These are phyloP conservation scores for Colletotrichum filicis DNA, from an alignment of 2,329 filamentous ascomycete species.

Conservation along the genomic window DNA sequence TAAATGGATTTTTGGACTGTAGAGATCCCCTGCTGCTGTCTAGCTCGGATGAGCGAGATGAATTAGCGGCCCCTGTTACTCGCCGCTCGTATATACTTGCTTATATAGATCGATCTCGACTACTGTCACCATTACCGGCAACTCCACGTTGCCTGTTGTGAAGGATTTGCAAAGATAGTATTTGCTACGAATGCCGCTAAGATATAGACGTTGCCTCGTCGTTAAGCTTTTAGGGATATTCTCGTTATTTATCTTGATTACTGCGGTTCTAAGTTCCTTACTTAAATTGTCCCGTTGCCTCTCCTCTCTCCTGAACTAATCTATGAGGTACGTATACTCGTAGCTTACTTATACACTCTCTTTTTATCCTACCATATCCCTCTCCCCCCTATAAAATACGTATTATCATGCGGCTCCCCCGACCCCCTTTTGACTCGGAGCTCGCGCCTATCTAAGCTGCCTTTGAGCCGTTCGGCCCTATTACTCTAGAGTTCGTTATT, in stretches of 20 bases:
- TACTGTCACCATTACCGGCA: neutral
- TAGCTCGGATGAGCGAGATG: neutral
- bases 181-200: neutral
- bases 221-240: neutral
- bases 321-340: neutral
- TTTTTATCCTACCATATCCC: neutral
- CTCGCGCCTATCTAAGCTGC: slow-evolving; percentile 35
- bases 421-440: slow-evolving; percentile 39
- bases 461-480: slow-evolving; percentile 29
- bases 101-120: neutral
- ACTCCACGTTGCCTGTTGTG: neutral
- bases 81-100: neutral
- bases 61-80: neutral
- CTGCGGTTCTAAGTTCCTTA: neutral
- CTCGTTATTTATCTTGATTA: neutral
- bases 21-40: neutral
- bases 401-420: slow-evolving; percentile 17
- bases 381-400: neutral
- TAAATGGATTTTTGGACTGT: neutral
- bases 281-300: neutral
- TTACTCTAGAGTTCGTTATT: slow-evolving; percentile 34
- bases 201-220: neutral
- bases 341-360: neutral
- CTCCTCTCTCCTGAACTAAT: neutral
- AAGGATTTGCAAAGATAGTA: neutral